phyloP scores from a whole-genome alignment of 441 rosid species.

The Viola pubescens region DNA sequence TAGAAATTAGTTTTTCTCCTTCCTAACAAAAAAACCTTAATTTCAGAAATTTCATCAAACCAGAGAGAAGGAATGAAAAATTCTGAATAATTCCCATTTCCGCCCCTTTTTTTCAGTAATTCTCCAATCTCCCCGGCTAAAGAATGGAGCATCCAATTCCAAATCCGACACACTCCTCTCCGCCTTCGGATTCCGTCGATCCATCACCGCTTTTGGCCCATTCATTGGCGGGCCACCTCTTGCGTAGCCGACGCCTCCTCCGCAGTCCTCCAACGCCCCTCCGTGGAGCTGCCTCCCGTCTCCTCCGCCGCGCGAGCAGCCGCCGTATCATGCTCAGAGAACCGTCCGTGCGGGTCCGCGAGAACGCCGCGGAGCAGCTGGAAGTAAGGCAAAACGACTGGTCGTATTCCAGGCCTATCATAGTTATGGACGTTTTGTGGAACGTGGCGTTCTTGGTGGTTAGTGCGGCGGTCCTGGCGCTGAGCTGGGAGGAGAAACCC shows the following conservation, averaged over 20 bases:
- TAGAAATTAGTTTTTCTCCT: no score
- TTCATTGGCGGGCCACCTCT: slow-evolving; percentile 42
- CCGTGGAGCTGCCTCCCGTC: slow-evolving; percentile 60
- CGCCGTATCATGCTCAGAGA: slow-evolving; percentile 72
- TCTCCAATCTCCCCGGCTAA: background rate
- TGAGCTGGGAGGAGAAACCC: slow-evolving; percentile 59
- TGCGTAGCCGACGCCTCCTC: slow-evolving; percentile 46
- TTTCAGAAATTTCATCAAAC: no score
- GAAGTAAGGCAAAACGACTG: slow-evolving; percentile 92
- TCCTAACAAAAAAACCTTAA: no score
- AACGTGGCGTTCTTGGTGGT: slow-evolving; percentile 69
- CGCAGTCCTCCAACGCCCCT: slow-evolving; percentile 49
- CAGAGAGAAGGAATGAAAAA: no score
- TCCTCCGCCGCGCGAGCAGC: slow-evolving; percentile 76
- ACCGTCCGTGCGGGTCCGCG: slow-evolving; percentile 77
- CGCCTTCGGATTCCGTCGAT: slow-evolving; percentile 34
- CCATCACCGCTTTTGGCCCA: slow-evolving; percentile 49
- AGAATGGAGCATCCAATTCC: slow-evolving; percentile 31
- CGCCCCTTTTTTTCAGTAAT: no score
- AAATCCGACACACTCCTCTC: slow-evolving; percentile 22
- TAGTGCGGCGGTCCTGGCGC: slow-evolving; percentile 44
- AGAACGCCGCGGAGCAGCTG: slow-evolving; percentile 88
- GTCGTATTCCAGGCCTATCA: slow-evolving; percentile 90
- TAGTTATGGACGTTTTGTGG: slow-evolving; percentile 76
- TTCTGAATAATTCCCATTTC: no score